phyloP scores from a whole-genome alignment of 2,329 filamentous ascomycete species.

The Paecilomyces fulvus region DNA sequence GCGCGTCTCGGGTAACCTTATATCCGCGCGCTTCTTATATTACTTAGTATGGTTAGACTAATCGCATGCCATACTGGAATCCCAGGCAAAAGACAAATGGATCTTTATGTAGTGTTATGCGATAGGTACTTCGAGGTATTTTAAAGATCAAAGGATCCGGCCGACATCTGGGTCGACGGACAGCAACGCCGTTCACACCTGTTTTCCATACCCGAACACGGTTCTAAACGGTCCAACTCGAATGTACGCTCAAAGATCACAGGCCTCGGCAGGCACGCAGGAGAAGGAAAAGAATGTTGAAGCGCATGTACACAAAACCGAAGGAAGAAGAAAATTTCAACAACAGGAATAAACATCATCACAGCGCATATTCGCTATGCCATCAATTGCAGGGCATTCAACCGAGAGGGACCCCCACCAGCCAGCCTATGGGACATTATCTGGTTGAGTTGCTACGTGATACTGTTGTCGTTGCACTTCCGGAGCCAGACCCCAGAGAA shows the following conservation, averaged over 20 bases:
- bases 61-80: not conserved
- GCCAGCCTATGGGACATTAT: conserved; percentile 17
- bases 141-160: conserved; percentile 17
- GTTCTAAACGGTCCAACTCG: conserved; percentile 34
- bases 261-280: conserved; percentile 15
- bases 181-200: conserved; percentile 35
- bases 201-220: conserved; percentile 37
- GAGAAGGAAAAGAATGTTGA: conserved; percentile 25
- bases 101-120: not conserved
- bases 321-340: conserved; percentile 10
- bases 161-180: conserved; percentile 21
- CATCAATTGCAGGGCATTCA: conserved; percentile 21
- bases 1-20: not conserved
- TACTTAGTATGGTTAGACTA: too few species aligned
- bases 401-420: conserved; percentile 3
- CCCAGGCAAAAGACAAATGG: not conserved
- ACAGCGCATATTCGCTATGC: conserved; percentile 31
- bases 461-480: conserved; percentile 25
- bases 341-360: conserved; percentile 21
- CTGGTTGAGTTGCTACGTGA: conserved; percentile 36
- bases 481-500: conserved; percentile 27
- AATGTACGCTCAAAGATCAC: conserved; percentile 22
- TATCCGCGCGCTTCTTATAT: not conserved
- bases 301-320: conserved; percentile 28
- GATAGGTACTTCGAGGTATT: conserved; percentile 3